phyloP scores from a whole-genome alignment of 31 red algal species.

The Odonthalia washingtoniensis region DNA sequence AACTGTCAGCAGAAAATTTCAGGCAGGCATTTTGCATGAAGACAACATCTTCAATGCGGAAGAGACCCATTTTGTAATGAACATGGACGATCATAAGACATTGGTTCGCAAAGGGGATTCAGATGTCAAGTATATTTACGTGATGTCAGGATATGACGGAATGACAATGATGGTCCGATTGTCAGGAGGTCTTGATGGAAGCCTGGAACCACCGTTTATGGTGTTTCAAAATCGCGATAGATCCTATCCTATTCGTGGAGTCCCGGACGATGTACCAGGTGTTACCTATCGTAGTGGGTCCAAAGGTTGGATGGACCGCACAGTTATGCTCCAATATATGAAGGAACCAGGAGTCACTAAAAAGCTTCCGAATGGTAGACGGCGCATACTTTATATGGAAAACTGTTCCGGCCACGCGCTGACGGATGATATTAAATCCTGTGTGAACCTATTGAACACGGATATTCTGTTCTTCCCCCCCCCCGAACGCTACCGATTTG shows the following conservation, averaged over 20 bases:
- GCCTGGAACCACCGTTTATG: conserved; percentile 34
- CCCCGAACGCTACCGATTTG: conserved; percentile 15
- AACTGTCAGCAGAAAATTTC: background rate
- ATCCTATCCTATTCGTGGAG: conserved; percentile 37
- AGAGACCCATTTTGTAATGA: conserved; percentile 51
- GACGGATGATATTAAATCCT: conserved; percentile 6
- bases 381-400: conserved; percentile 51
- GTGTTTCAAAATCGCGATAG: conserved; percentile 35
- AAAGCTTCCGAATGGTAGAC: background rate
- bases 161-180: conserved; percentile 61
- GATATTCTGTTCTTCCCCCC: conserved; percentile 1
- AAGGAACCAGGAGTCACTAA: conserved; percentile 1
- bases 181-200: background rate
- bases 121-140: conserved; percentile 41
- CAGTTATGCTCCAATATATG: conserved; percentile 21
- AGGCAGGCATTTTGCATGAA: background rate
- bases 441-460: background rate
- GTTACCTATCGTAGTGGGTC: conserved; percentile 29
- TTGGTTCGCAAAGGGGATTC: conserved; percentile 25
- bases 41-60: conserved; percentile 34
- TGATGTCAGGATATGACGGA: conserved; percentile 29
- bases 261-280: conserved; percentile 28
- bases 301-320: conserved; percentile 49
- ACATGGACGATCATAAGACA: conserved; percentile 34
- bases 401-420: conserved; percentile 10